Evolutionary conservation across 73 alveolate species (phyloP).

Genomic region (Uronychia setigera): DNA sequence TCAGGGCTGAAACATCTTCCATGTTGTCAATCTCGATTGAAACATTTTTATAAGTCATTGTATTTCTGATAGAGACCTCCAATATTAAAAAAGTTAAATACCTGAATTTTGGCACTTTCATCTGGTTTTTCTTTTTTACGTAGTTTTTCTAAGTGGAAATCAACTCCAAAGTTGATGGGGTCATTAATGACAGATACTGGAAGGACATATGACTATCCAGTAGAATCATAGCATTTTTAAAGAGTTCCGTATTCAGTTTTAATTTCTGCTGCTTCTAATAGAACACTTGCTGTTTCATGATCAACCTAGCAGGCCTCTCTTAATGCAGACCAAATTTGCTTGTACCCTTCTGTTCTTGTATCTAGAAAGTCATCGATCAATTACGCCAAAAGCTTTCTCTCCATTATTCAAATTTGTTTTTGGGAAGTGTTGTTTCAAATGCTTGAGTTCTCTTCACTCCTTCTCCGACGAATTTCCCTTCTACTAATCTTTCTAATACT

Average conservation of each 20-base stretch:
- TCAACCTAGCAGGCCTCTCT: conserved; percentile 46
- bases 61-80: background rate
- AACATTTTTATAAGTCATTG: background rate
- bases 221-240: conserved; percentile 13
- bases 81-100: too few species aligned
- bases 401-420: conserved; percentile 8
- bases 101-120: too few species aligned
- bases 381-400: conserved; percentile 7
- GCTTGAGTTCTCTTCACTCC: conserved; percentile 4
- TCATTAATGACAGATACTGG: conserved; percentile 59
- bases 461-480: background rate
- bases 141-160: conserved; percentile 43
- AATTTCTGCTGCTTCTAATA: conserved; percentile 46
- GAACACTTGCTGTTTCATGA: conserved; percentile 49
- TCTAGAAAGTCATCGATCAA: background rate
- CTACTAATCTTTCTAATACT: background rate
- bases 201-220: conserved; percentile 29
- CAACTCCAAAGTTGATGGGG: conserved; percentile 49
- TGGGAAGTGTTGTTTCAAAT: conserved; percentile 7
- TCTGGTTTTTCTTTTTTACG: conserved; percentile 20
- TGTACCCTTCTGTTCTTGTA: conserved; percentile 47
- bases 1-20: background rate
- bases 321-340: conserved; percentile 35
- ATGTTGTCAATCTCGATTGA: background rate
- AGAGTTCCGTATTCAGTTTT: conserved; percentile 37